Base-by-base conservation (phyloP, 768 basidiomycete species). In the Trametes elegans region DNA sequence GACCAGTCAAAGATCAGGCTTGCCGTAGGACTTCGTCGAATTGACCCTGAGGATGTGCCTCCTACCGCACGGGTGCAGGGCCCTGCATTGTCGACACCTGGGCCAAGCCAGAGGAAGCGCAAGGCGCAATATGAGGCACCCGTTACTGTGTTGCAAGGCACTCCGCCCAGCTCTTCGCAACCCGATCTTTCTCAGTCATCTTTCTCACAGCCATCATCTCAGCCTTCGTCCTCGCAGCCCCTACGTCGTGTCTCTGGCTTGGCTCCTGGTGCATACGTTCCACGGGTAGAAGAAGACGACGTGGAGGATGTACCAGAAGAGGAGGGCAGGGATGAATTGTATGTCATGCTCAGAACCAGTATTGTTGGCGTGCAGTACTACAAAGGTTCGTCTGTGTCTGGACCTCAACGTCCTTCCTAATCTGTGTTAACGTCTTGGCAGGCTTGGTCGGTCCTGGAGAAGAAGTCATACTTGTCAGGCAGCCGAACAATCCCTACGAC, bases 361-460 rank as follows among this genome's bases (percentile, higher is more conserved):
- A 81, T 92, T 9, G 93, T 94, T 0, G 93, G 93, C 0, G 74
- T 94, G 13, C 90, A 91, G 65, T 92, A 94, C 64, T 94, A 94
- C 64, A 74, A 74, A 65, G 87, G 87, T 82, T 29, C 1, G 68
- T 60, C 7, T 18, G 18, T n/a, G 29, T 2, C 27, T 42, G 3
- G 57, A 8, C 3, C 28, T 23, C 48, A 23, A 10, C 52, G 18
- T 5, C 16, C 11, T 6, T 35, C 18, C 4, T 47, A 26, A 34
- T 24, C 24, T 29, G 9, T 14, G 7, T 40, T 44, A 5, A 50
- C 24, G 44, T 8, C 28, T n/a, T 36, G 44, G 24, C 52, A 84
- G 93, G 91, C 27, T 63, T 94, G 49, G 93, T 93, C 32, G 90
- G 85, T 14, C 69, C 80, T 2, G 90, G 88, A 19, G 91, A 95